Percentiles rank a stretch among this genome's conserved stretches.
Conservation (phyloP, 192 early-diverging fungal genomes). For the Phycomyces nitens region DNA sequence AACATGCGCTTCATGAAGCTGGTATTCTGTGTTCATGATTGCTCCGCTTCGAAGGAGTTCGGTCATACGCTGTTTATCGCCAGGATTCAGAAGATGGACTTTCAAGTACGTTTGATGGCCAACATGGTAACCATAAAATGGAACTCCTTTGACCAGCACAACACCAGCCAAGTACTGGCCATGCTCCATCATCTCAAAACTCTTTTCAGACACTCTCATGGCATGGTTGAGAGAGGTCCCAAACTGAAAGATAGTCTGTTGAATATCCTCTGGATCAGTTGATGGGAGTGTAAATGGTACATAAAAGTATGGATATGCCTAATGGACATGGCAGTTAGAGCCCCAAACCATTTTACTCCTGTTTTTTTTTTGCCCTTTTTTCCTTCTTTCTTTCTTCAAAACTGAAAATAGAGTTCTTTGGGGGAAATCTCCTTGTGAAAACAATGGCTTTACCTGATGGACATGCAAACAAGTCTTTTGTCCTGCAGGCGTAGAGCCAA, state of each 20-base stretch:
- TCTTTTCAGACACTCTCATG: conserved; percentile 42
- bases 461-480: conserved; percentile 82
- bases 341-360: conserved; percentile 5
- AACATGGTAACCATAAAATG: conserved; percentile 85
- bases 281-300: conserved; percentile 59
- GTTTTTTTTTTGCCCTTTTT: conserved; percentile 11
- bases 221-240: conserved; percentile 71
- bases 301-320: conserved; percentile 82
- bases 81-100: conserved; percentile 66
- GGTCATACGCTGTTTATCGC: conserved; percentile 50
- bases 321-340: neutral
- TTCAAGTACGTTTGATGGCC: conserved; percentile 73
- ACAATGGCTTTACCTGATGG: conserved; percentile 56
- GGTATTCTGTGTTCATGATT: conserved; percentile 63
- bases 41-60: conserved; percentile 68
- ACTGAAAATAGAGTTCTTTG: too few relatives aligned
- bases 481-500: conserved; percentile 63
- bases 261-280: conserved; percentile 29
- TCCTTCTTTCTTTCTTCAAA: neutral
- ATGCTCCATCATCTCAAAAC: conserved; percentile 16
- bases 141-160: conserved; percentile 69
- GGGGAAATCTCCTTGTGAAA: too few relatives aligned
- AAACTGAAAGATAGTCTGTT: conserved; percentile 50
- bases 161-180: conserved; percentile 63
- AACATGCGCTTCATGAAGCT: conserved; percentile 82